Conservation (phyloP, 2,329 filamentous ascomycete genomes). For the Dothidotthia symphoricarpi region DNA sequence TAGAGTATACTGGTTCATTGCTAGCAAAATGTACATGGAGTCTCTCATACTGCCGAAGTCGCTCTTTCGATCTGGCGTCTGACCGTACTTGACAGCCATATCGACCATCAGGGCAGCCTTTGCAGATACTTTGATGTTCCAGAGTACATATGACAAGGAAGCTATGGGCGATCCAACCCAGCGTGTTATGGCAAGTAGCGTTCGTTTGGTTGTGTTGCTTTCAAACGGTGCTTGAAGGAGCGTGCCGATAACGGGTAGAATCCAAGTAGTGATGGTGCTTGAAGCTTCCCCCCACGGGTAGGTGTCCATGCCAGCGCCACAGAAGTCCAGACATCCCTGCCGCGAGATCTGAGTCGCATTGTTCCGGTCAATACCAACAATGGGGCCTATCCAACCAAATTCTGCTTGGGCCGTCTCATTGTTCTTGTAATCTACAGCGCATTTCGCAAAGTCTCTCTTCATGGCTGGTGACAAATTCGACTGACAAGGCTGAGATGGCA, state of each 20-base stretch:
- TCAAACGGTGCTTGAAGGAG: conserved; percentile 45
- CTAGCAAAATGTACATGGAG: conserved; percentile 47
- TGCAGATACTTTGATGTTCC: conserved; percentile 44
- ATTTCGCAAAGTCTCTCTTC: conserved; percentile 1
- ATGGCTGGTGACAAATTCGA: not conserved
- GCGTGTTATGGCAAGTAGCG: conserved; percentile 36
- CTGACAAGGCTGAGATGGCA: not conserved
- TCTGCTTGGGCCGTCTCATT: conserved; percentile 7
- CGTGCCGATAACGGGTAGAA: conserved; percentile 42
- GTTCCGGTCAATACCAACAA: conserved; percentile 12
- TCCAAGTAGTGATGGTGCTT: conserved; percentile 43
- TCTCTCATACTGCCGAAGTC: conserved; percentile 44
- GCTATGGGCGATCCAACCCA: conserved; percentile 43
- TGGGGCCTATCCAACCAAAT: conserved; percentile 22
- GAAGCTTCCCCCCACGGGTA: conserved; percentile 37
- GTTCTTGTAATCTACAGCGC: not conserved
- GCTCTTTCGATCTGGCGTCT: conserved; percentile 25
- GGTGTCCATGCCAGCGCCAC: conserved; percentile 31
- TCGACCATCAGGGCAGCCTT: conserved; percentile 44
- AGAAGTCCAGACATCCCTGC: conserved; percentile 36
- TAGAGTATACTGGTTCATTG: conserved; percentile 49
- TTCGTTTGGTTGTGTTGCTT: conserved; percentile 41
- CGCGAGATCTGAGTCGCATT: conserved; percentile 30
- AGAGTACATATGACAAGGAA: conserved; percentile 40
- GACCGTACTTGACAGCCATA: conserved; percentile 37